phyloP scores from a whole-genome alignment of 2,329 filamentous ascomycete genomes.

The Alternaria triticimaculans region DNA sequence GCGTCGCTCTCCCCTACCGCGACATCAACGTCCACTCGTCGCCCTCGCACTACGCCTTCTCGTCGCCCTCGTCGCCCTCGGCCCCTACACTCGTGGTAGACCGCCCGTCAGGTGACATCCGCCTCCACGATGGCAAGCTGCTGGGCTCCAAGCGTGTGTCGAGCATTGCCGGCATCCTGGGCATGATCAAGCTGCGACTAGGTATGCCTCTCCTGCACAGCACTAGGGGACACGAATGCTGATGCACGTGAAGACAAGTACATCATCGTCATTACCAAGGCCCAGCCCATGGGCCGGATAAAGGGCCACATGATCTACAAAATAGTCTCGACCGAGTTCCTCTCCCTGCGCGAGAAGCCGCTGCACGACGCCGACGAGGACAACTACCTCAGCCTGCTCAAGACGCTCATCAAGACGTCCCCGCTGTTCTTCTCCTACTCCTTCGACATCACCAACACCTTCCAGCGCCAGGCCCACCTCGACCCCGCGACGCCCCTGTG shows the following conservation, averaged over 20 bases:
- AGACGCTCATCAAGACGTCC: conserved; percentile 78
- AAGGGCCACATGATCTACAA: conserved; percentile 98
- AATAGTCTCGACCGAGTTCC: conserved; percentile 86
- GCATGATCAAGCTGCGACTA: conserved; percentile 89
- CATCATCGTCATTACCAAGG: conserved; percentile 94
- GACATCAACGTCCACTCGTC: conserved; percentile 98
- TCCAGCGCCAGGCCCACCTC: conserved; percentile 87
- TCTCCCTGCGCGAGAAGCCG: conserved; percentile 89
- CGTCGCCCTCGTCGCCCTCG: conserved; percentile 90
- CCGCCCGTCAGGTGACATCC: conserved; percentile 87
- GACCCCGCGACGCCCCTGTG: conserved; percentile 78
- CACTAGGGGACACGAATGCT: conserved; percentile 13
- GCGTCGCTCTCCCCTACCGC: conserved; percentile 73
- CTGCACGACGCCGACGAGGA: conserved; percentile 95
- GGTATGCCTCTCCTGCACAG: conserved; percentile 60
- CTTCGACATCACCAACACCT: conserved; percentile 93
- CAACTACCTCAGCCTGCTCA: conserved; percentile 82
- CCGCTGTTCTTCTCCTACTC: conserved; percentile 99
- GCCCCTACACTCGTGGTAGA: conserved; percentile 88
- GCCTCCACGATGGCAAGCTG: conserved; percentile 80
- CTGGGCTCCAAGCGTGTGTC: conserved; percentile 83
- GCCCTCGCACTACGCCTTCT: conserved; percentile 92
- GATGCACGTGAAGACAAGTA: conserved; percentile 75
- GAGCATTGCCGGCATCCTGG: conserved; percentile 93
- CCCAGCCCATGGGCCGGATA: conserved; percentile 85